Evolutionary conservation across 1,284 basidiomycete species (phyloP).

Genomic region (Ceratobasidium sp.): DNA sequence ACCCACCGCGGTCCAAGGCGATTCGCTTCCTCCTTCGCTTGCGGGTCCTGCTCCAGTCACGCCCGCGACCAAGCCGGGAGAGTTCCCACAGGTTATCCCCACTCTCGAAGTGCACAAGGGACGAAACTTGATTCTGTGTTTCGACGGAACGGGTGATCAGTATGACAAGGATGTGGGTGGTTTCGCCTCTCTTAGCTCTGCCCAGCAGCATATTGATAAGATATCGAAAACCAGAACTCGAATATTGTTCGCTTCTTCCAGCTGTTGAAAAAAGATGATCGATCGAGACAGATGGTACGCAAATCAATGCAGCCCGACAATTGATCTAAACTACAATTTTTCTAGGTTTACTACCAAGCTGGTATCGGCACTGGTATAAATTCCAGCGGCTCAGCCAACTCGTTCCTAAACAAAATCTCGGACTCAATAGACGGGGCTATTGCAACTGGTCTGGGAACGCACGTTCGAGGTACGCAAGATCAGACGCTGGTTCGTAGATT

Average conservation of each 20-base stretch:
- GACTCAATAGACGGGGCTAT: slow-evolving; percentile 5
- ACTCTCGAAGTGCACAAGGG: background rate
- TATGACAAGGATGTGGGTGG: slow-evolving; percentile 39
- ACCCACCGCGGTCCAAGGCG: slow-evolving; percentile 7
- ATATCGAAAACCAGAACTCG: slow-evolving; percentile 29
- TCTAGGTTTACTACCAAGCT: slow-evolving; percentile 42
- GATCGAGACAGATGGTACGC: slow-evolving; percentile 36
- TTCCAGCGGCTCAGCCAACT: background rate
- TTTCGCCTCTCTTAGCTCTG: background rate
- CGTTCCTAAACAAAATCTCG: slow-evolving; percentile 9
- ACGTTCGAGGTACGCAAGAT: slow-evolving; percentile 5
- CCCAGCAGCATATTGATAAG: background rate
- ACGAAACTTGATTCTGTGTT: slow-evolving; percentile 43
- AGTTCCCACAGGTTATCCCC: slow-evolving; percentile 33
- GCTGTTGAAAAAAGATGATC: slow-evolving; percentile 36
- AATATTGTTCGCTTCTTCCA: slow-evolving; percentile 40
- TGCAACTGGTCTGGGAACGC: slow-evolving; percentile 8
- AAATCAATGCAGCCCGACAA: background rate
- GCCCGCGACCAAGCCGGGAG: background rate
- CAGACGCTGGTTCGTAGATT: background rate
- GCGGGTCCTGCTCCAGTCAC: background rate
- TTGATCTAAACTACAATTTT: background rate
- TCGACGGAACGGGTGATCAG: slow-evolving; percentile 43
- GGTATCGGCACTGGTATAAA: slow-evolving; percentile 40
- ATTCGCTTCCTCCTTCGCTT: background rate